Conservation (phyloP, 768 basidiomycete species). For the Mycena galericulata region DNA sequence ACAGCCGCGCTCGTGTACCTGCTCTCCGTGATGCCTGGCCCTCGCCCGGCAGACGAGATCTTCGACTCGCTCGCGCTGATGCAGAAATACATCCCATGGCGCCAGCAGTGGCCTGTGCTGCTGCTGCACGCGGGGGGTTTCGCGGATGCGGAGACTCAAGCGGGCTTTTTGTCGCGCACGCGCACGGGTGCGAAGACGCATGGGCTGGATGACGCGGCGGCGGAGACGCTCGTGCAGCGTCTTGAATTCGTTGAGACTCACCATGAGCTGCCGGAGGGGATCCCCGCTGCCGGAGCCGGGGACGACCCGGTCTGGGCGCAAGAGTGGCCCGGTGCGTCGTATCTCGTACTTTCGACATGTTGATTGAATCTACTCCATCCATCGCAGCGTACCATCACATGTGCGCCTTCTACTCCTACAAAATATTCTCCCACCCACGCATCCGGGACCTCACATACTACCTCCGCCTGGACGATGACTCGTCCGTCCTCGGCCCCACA, state of each 20-base stretch:
- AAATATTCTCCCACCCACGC: constrained; percentile 38
- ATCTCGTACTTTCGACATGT: neutral
- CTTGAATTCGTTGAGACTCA: constrained; percentile 10
- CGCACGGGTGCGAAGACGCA: neutral
- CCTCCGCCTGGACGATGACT: constrained; percentile 40
- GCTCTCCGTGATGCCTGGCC: constrained; percentile 16
- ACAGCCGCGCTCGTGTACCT: constrained; percentile 9
- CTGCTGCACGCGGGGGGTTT: constrained; percentile 15
- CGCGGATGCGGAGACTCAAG: neutral
- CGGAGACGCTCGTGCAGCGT: neutral
- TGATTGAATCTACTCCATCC: neutral
- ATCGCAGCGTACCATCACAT: constrained; percentile 38
- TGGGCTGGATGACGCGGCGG: neutral
- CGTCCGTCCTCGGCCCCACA: constrained; percentile 23
- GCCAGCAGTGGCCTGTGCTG: constrained; percentile 16
- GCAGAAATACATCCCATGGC: constrained; percentile 20
- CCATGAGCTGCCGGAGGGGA: constrained; percentile 14
- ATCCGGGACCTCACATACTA: constrained; percentile 35
- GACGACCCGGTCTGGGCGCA: neutral
- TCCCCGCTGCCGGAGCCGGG: neutral
- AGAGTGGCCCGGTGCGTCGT: neutral
- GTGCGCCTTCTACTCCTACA: constrained; percentile 36
- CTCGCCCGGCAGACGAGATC: neutral
- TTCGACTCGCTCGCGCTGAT: constrained; percentile 7
- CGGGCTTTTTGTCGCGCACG: neutral